Evolutionary conservation across 2,329 filamentous ascomycete genomes (phyloP).

Genomic region (Aulographum hederae): DNA sequence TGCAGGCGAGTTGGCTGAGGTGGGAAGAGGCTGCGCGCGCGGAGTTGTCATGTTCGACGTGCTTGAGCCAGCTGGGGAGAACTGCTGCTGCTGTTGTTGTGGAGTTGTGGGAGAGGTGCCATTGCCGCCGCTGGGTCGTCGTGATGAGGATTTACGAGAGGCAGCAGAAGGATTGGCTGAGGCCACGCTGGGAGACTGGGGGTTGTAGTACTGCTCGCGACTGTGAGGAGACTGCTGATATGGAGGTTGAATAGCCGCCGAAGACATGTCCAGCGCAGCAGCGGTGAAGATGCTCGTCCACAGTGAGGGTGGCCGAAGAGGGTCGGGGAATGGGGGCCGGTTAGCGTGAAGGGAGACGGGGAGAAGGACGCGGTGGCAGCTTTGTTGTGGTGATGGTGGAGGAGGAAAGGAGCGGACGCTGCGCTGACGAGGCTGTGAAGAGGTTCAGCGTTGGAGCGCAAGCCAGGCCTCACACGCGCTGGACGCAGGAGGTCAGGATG

Average conservation of each 20-base stretch:
- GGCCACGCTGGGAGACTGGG: conserved; percentile 10
- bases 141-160: conserved; percentile 15
- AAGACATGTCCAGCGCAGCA: conserved; percentile 17
- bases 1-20: conserved; percentile 23
- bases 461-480: too few species aligned
- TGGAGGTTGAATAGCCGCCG: conserved; percentile 17
- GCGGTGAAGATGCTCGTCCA: too few species aligned
- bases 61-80: conserved; percentile 16
- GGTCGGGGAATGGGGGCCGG: too few species aligned
- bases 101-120: conserved; percentile 21
- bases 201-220: conserved; percentile 8
- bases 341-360: too few species aligned
- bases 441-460: neutral
- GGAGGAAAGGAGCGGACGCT: too few species aligned
- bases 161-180: conserved; percentile 16
- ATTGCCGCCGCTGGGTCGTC: conserved; percentile 13
- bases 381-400: too few species aligned
- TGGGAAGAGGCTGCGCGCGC: conserved; percentile 23
- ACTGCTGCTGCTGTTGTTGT: conserved; percentile 14
- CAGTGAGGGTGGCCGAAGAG: too few species aligned
- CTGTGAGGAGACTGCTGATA: conserved; percentile 11
- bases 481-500: neutral
- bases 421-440: neutral
- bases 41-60: conserved; percentile 19
- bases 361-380: too few species aligned